Conservation (phyloP, 345 rosid genomes). For the Sonneratia alba region DNA sequence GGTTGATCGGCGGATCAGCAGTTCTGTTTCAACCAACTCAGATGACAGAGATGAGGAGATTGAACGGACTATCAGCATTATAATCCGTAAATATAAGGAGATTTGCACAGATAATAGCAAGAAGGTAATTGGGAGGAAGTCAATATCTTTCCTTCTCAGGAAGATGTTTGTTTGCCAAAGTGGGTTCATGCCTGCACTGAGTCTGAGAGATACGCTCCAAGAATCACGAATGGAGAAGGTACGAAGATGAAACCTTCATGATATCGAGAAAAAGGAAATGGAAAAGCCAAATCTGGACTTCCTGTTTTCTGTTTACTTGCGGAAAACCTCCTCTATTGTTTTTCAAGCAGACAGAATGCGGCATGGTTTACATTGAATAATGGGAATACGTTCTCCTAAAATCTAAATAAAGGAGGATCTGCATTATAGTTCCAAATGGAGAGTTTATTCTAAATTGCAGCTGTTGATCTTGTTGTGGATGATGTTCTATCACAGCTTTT, state of each 20-base stretch:
- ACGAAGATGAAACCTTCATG: slow-evolving; percentile 3
- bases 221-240: slow-evolving; percentile 98
- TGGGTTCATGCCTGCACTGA: slow-evolving; percentile 61
- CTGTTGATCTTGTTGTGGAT: background rate
- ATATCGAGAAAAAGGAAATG: background rate
- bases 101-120: slow-evolving; percentile 55
- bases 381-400: too few relatives aligned
- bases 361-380: background rate
- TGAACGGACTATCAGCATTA: slow-evolving; percentile 81
- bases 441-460: too few relatives aligned
- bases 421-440: too few relatives aligned
- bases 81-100: slow-evolving; percentile 80
- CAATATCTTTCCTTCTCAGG: slow-evolving; percentile 66
- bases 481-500: slow-evolving; percentile 37
- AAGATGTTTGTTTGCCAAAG: slow-evolving; percentile 66
- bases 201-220: slow-evolving; percentile 64
- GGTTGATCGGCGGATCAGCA: slow-evolving; percentile 63
- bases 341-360: too few relatives aligned
- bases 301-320: too few relatives aligned
- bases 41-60: slow-evolving; percentile 60
- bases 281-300: too few relatives aligned
- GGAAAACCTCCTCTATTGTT: too few relatives aligned
- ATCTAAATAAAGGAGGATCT: too few relatives aligned
- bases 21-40: slow-evolving; percentile 27
- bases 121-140: slow-evolving; percentile 55